phyloP scores from a whole-genome alignment of 2,329 filamentous ascomycete species.

The Penicillium thymicola region DNA sequence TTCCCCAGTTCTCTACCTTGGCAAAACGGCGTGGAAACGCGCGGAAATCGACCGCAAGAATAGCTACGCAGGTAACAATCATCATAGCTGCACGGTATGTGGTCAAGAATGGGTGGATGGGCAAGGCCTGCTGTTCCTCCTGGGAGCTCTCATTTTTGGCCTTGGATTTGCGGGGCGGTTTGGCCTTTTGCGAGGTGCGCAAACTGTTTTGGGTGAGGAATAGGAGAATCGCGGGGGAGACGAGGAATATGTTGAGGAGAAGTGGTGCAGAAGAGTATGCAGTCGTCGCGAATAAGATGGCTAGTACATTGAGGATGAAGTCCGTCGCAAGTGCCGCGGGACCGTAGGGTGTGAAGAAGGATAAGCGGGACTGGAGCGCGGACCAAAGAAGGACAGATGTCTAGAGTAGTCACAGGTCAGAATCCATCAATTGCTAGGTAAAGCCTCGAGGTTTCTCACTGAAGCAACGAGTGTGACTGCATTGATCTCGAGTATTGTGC shows the following conservation, averaged over 20 bases:
- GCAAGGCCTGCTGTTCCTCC: slow-evolving; percentile 53
- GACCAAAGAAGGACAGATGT: slow-evolving; percentile 83
- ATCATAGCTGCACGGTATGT: slow-evolving; percentile 90
- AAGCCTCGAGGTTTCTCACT: slow-evolving; percentile 52
- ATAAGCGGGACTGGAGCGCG: slow-evolving; percentile 75
- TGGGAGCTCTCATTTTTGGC: slow-evolving; percentile 21
- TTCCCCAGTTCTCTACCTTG: slow-evolving; percentile 99
- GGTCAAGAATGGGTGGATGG: slow-evolving; percentile 88
- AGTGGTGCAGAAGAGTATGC: slow-evolving; percentile 74
- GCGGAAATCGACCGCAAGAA: slow-evolving; percentile 93
- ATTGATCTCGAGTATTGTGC: slow-evolving; percentile 80
- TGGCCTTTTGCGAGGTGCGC: slow-evolving; percentile 33
- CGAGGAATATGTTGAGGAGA: slow-evolving; percentile 69
- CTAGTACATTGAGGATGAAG: slow-evolving; percentile 80
- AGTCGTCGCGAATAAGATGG: slow-evolving; percentile 79
- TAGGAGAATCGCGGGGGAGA: slow-evolving; percentile 67
- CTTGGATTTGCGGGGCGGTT: slow-evolving; percentile 28
- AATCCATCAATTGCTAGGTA: neutral
- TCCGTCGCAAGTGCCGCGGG: slow-evolving; percentile 68
- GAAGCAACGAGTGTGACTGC: slow-evolving; percentile 79
- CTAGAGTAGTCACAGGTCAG: slow-evolving; percentile 47
- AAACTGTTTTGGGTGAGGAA: slow-evolving; percentile 43
- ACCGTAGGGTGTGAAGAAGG: slow-evolving; percentile 76
- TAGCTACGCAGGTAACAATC: slow-evolving; percentile 81
- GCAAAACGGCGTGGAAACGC: slow-evolving; percentile 92